Evolutionary conservation across 106 monocot species (phyloP), one percentile per base, ranked within the genome.

Genomic region (Cymbidium sinense): DNA sequence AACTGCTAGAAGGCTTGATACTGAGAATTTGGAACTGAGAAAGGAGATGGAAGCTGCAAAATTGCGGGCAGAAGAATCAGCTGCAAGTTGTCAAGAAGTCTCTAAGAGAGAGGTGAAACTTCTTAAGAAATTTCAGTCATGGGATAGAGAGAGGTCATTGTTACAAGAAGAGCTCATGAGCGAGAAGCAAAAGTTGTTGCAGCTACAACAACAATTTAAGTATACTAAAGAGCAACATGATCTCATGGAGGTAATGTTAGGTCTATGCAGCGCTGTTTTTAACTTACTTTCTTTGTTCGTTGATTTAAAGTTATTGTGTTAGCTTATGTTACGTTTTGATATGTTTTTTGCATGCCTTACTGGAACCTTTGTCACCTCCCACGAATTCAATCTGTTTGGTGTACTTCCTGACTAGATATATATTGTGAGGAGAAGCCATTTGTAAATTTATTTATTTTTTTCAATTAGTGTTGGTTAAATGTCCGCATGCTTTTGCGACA

Each of bases 41-140:
- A 82, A 86, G 20, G 88, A 93, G 70, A 86, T 91, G 93, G 91
- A 93, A 75, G 85, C 86, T 75, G 93, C 93, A 55, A 91, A 91
- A 78, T 75, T 86, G 39, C 84, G 70, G 17, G 93, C 91, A 25
- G 80, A 72, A 41, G 86, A 91, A 80, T 91, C 93, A 43, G 93
- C 93, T 44, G 76, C 86, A 13, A 91, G 69, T 75, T 89, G 85
- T 79, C 76, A 81, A 70, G 88, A 93, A 81, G 82, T 88, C 43
- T 89, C 86, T 3, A 86, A 47, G 64, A 88, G 88, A 81, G 89
- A 91, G 81, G 70, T 77, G 72, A 86, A 82, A 70, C 88, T 75
- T 75, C 70, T 50, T 41, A 91, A 93, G 64, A 87, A 84, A 43
- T 85, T 84, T 41, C 84, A 88, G 81, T 86, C 88, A 73, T 91